Evolutionary conservation across 1,284 basidiomycete species (phyloP), one percentile per base, ranked within the genome.

Genomic region (Ustilago crameri): DNA sequence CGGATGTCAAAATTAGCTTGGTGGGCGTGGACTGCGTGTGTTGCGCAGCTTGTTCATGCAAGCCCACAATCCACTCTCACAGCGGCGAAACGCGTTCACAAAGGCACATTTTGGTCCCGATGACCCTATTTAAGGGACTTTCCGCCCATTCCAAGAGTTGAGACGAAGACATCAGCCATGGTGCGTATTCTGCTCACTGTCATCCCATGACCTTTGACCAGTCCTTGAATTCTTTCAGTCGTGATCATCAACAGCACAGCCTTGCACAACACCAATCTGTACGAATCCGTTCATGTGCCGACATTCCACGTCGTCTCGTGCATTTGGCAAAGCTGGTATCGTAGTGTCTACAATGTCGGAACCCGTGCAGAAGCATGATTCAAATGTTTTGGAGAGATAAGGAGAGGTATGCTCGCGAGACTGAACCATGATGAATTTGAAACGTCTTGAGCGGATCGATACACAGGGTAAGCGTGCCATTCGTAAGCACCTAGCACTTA

Each of bases 271-370:
- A n/a, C 9, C 14, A 3, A 7, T 40, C 38, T 40, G 2, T 15
- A 9, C 5, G 24, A 9, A 30, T 14, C 23, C 43, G 26, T 45
- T 37, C 37, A 40, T 46, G 54, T 24, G 57, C 45, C 40, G 52
- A 24, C 35, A 54, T 48, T 56, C 53, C 53, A 49, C 63, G 41
- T 49, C 35, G 49, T 66, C 57, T 66, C 63, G 63, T 66, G 57
- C 63, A 65, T 30, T 43, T 65, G 63, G 63, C 56, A 66, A 65
- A 54, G 53, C 57, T 66, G 63, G 63, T 66, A 66, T 66, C 57
- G 63, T 66, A 66, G 49, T 59, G 63, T 60, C 63, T 66, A 66
- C 63, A 66, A 66, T 59, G 57, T 55, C 57, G 60, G 53, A 49
- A 56, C 63, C 63, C 63, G 63, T 43, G 53, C 63, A 59, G 57